Base-by-base conservation (phyloP, 768 basidiomycete species). In the Mycena albidolilacea region DNA sequence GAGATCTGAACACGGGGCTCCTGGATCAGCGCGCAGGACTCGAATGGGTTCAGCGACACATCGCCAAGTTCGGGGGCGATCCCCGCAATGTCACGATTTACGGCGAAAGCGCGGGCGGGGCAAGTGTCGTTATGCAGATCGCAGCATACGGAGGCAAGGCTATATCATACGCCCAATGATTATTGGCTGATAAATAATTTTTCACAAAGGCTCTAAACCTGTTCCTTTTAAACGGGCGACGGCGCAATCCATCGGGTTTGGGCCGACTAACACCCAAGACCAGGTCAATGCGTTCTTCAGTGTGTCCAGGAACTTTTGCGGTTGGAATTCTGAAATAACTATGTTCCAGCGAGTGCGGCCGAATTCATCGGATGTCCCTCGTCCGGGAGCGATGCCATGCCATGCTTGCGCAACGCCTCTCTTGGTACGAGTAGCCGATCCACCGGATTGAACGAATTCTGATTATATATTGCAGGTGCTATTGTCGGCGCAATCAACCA, bases 221-320 rank as follows among this genome's bases (percentile, higher is more conserved):
- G 74, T 80, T 3, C 85, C 85, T 0, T 87, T 87, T 77, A 81
- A 81, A 50, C 78, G 84, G 39, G 85, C 81, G 0, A 80, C 83
- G n/a, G 82, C 85, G 7, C 84, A 87, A 67, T 86, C 85, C 10
- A 86, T 86, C 58, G 86, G 86, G 7, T 85, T 81, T 65, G 84
- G 84, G 21, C 84, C 84, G 3, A 84, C 81, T 0, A 70, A 77
- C 12, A 82, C 77, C 14, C 71, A 75, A n/a, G 75, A 48, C 19
- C 76, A 82, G 59, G 77, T 77, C 3, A 80, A 85, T 43, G 76
- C 72, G 6, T 74, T 76, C 23, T 85, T 85, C 57, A 76, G 86
- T 86, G 57, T 39, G 84, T 69, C 35, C 9, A 30, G 30, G 30
- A 30, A 3, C 30, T 30, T 30, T 30, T 30, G 30, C 30, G 30